Evolutionary conservation across 2,329 filamentous ascomycete species (phyloP), one percentile per base, ranked within the genome.

Genomic region (Pyricularia sp.): DNA sequence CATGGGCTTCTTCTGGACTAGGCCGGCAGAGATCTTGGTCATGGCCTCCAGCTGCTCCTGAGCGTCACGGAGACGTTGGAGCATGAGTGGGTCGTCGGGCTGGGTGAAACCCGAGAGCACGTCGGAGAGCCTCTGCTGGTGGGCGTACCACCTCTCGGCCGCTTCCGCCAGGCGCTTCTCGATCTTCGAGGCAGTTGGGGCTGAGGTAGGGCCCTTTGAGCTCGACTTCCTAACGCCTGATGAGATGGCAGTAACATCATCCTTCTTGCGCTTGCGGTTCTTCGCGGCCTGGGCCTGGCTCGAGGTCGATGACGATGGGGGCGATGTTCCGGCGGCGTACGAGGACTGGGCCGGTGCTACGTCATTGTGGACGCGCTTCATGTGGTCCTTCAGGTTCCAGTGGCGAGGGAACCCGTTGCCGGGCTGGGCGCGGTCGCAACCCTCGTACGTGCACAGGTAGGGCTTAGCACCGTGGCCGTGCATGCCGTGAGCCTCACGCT

Each of bases 321-420:
- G 26, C 2, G 66, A 67, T 7, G 25, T 26, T 50, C n/a, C 66
- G 6, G 66, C 11, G 66, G 20, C 30, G 50, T 50, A 65, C 17
- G 26, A 28, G 50, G 30, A n/a, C 66, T 67, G 66, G 11, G 20
- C 25, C 7, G 66, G 66, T 1, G 66, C 66, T 2, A 61, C 50
- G 75, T 88, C 86, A 73, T 89, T 89, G 82, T 98, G 94, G 9
- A 97, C 94, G 71, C 94, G 90, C 81, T 93, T 92, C 94, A 97
- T 97, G 84, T 98, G 94, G 81, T 98, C 94, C 79, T 91, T 90
- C 68, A 97, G 86, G 81, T 98, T 98, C 92, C 95, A 98, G 75
- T 94, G 90, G 74, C 94, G 90, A 55, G 94, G 94, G 77, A 98
- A 98, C 74, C 94, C 94, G 78, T 94, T 93, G 74, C 93, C 93